phyloP scores from a whole-genome alignment of 768 basidiomycete genomes.

The Calocybe cyanea region DNA sequence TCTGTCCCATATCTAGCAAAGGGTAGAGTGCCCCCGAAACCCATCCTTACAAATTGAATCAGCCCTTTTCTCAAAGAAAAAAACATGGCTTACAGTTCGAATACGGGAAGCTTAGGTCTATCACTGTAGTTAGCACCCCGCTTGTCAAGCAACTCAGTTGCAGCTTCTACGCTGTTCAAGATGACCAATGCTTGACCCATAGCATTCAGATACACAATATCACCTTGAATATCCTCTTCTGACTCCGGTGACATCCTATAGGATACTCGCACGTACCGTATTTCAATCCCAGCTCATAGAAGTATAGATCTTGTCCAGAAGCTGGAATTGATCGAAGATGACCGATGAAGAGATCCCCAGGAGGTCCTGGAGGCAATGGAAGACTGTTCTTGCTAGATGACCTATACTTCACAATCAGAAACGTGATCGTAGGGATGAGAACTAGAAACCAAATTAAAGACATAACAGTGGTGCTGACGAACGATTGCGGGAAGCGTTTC shows the following conservation, averaged over 20 bases:
- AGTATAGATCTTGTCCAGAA: background rate
- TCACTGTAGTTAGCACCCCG: background rate
- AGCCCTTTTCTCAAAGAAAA: background rate
- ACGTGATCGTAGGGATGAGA: too few relatives aligned
- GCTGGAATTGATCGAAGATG: background rate
- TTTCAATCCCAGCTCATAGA: background rate
- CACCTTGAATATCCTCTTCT: conserved; percentile 1
- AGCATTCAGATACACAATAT: background rate
- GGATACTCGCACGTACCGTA: background rate
- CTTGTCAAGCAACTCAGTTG: background rate
- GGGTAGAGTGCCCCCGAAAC: conserved; percentile 1
- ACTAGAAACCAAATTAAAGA: too few relatives aligned
- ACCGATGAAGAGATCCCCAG: background rate
- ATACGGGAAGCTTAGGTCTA: background rate
- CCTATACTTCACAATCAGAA: too few relatives aligned
- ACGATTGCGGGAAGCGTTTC: too few relatives aligned
- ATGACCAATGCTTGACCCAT: background rate
- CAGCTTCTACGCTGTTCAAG: background rate
- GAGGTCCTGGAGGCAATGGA: conserved; percentile 4
- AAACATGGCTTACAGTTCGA: background rate
- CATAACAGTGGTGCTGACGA: too few relatives aligned
- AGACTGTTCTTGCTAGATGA: background rate
- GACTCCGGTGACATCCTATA: conserved; percentile 4
- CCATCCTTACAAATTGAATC: conserved; percentile 2
- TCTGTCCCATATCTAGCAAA: conserved; percentile 14